Base-by-base conservation (phyloP, 129 eudicot species). In the Saussurea involucrata region DNA sequence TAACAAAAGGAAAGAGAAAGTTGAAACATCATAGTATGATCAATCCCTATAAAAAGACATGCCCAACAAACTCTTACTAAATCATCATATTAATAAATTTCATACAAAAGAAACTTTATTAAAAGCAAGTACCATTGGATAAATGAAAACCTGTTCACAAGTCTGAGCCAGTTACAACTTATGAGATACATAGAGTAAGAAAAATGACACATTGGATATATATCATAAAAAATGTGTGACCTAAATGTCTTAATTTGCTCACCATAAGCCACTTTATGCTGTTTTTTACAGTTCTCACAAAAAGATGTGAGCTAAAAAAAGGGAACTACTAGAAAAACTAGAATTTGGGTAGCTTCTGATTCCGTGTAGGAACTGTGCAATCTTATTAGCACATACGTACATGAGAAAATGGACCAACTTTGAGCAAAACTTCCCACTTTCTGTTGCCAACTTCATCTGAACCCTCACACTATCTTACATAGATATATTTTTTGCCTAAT, bases 1-100 rank as follows among this genome's bases (percentile, higher is more conserved):
- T 22, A 31, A 55, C 60, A 21, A 33, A 44, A 64, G 76, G 17
- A 60, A 33, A 55, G 27, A 37, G 27, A 42, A 65, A 66, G 49
- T 76, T 29, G 66, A 66, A 28, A 44, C 10, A 66, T 75, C 10
- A 24, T 58, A 76, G 34, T 58, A 76, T 20, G 65, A 20, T 57
- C 25, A 46, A 46, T 46, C 18, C 17, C 20, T 0, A 20, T 57
- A 57, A 57, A 46, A 46, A 46, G 64, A 57, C 64, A 57, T 57
- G 64, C 64, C 64, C 24, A 18, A 57, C 24, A 8, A 18, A 57
- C 64, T 57, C 25, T 5, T 6, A 57, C 64, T 20, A 57, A 18
- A 6, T 18, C 64, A 60, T 60, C 28, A 60, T 22, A 60, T 21
- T 60, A 60, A 60, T 60, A 60, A 60, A 53, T n/a, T n/a, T 18